A percentile compares a stretch with the other conserved stretches of the same genome.
phyloP scores from a whole-genome alignment of 768 basidiomycete genomes.

The Auricularia auricula-judae region DNA sequence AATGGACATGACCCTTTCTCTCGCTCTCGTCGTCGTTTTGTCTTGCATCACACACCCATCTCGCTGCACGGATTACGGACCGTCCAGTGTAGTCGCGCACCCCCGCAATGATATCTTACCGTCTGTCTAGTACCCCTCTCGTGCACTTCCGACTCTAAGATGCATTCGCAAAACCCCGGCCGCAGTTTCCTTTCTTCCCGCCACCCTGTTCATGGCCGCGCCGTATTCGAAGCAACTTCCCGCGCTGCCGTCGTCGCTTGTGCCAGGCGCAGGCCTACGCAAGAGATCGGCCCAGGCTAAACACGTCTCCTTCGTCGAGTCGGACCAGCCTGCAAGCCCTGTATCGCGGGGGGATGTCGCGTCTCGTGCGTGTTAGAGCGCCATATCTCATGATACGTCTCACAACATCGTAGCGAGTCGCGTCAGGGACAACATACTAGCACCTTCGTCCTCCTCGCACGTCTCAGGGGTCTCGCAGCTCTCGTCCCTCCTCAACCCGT shows the following conservation, averaged over 20 bases:
- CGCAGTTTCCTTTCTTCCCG: too few species aligned
- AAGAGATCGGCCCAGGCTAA: not conserved
- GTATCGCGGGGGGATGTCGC: not conserved
- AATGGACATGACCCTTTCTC: constrained; percentile 3
- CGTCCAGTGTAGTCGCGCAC: too few species aligned
- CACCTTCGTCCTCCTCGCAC: not conserved
- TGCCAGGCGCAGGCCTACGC: not conserved
- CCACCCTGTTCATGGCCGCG: too few species aligned
- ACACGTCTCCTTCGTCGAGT: too few species aligned
- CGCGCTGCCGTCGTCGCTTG: not conserved
- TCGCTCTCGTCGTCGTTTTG: too few species aligned
- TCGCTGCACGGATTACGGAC: too few species aligned
- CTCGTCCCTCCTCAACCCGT: not conserved
- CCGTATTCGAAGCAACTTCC: not conserved
- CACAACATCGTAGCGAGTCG: not conserved
- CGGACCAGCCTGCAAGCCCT: not conserved
- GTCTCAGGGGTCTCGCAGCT: not conserved
- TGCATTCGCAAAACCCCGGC: too few species aligned
- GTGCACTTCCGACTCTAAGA: too few species aligned
- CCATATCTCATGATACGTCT: not conserved
- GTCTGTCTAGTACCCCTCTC: too few species aligned
- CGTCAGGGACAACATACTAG: not conserved
- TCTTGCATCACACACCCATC: too few species aligned
- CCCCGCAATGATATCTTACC: too few species aligned
- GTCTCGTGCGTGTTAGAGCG: not conserved